A percentile compares a stretch with the other conserved stretches of the same genome.
Conservation (phyloP, 1,139 yeast genomes). For the Yamadazyma buinensis region DNA sequence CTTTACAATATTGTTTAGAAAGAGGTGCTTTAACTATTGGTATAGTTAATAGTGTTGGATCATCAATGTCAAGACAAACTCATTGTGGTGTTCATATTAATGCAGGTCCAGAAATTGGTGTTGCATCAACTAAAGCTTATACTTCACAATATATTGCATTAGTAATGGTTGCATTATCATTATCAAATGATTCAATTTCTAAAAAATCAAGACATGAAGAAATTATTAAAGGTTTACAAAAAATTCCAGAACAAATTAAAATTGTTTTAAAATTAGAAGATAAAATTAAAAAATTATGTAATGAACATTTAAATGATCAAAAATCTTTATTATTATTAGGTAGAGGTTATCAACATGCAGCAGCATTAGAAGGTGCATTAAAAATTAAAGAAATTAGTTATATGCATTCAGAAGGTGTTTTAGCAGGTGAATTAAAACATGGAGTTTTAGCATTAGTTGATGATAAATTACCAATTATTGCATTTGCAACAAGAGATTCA, state of each 20-base stretch:
- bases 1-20: constrained; percentile 92
- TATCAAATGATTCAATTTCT: constrained; percentile 88
- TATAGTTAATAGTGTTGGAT: constrained; percentile 90
- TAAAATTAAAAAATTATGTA: constrained; percentile 73
- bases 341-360: constrained; percentile 96
- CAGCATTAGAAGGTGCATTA: constrained; percentile 97
- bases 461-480: constrained; percentile 88
- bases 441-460: constrained; percentile 98
- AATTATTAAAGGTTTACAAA: constrained; percentile 81
- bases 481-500: constrained; percentile 96
- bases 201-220: constrained; percentile 71
- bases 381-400: constrained; percentile 97
- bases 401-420: constrained; percentile 98
- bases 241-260: constrained; percentile 82
- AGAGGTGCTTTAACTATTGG: constrained; percentile 98
- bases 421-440: constrained; percentile 98
- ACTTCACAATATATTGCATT: constrained; percentile 97
- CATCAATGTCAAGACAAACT: constrained; percentile 90
- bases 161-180: constrained; percentile 92
- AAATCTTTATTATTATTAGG: constrained; percentile 89
- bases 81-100: constrained; percentile 99
- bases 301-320: constrained; percentile 67
- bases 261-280: constrained; percentile 71
- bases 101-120: constrained; percentile 99
- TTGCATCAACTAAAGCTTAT: constrained; percentile 99